These are phyloP conservation scores for Auxenochlorella pyrenoidosa DNA, from an alignment of 139 green algal species.

Conservation along the genomic window DNA sequence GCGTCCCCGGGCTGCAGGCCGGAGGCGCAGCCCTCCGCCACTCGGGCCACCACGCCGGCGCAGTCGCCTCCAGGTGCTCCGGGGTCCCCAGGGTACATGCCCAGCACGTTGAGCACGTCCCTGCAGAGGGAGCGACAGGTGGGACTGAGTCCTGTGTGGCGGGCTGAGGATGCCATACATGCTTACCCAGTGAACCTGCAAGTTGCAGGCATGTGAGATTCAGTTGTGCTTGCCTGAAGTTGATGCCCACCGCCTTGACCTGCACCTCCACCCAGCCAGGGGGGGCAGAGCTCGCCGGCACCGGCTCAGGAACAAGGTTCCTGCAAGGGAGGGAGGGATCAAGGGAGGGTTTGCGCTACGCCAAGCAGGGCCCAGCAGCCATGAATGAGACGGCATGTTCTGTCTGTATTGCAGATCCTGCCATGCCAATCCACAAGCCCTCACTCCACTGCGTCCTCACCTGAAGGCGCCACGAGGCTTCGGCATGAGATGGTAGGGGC, in stretches of 20 bases:
- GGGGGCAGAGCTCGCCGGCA: constrained; percentile 19
- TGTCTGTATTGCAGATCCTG: background rate
- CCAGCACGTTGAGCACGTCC: constrained; percentile 75
- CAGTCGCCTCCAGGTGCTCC: constrained; percentile 63
- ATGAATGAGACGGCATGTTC: background rate
- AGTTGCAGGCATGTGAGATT: background rate
- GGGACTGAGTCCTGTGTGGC: background rate
- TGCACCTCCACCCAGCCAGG: constrained; percentile 48
- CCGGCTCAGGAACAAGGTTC: constrained; percentile 56
- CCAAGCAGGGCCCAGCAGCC: too few species aligned
- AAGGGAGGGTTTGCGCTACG: too few species aligned
- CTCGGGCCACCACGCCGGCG: constrained; percentile 57
- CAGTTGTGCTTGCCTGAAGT: constrained; percentile 48
- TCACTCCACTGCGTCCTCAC: constrained; percentile 2
- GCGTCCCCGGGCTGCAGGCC: constrained; percentile 51
- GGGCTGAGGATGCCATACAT: too few species aligned
- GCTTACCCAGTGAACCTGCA: background rate
- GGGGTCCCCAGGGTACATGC: constrained; percentile 72
- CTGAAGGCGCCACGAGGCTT: constrained; percentile 52
- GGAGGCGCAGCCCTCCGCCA: constrained; percentile 12
- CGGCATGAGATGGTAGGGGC: constrained; percentile 47
- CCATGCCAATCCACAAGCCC: background rate
- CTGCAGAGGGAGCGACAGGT: background rate
- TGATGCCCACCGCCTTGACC: constrained; percentile 63
- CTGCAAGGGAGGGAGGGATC: background rate